Base-by-base conservation (phyloP, 768 basidiomycete genomes). In the Termitomyces sp. region DNA sequence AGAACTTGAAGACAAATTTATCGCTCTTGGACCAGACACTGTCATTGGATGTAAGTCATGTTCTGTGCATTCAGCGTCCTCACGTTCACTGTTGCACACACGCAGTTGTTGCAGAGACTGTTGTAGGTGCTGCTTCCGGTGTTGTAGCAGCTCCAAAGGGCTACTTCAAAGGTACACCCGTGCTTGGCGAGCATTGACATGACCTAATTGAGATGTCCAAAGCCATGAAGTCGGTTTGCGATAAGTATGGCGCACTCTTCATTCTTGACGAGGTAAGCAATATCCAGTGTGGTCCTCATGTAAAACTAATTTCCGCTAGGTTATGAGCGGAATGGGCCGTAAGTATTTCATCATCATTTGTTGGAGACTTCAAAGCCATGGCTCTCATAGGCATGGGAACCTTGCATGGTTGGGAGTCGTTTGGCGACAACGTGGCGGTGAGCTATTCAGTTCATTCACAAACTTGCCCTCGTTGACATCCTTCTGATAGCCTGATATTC, bases 301-400 rank as follows among this genome's bases (percentile, higher is more conserved):
- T 51, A 23, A 29, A 38, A 38, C 29, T 42, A 15, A 35, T 29
- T 46, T 13, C 32, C 43, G 42, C 15, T 53, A 79, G 78, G 74
- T 94, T 43, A 94, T 95, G 92, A 84, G 86, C 65, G 91, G 91
- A 41, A 92, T 94, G 88, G 91, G 92, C 54, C 83, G 91, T 88
- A 65, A 70, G 88, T 76, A 36, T 38, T 50, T 38, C 31, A 43
- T n/a, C 15, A 12, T 35, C 23, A 52, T 44, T n/a, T 35, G 18
- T 32, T 12, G 15, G 13, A 32, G 10, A 36, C 18, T 29, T 25
- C 15, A 18, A 44, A n/a, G 40, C 33, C 25, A 56, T 16, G 23
- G 9, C 5, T 38, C 12, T 20, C n/a, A 50, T 57, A 91, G 89
- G 91, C 27, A 90, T 94, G 84, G 93, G 93, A 3, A 90, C 88